phyloP scores from a whole-genome alignment of 1,284 basidiomycete species.

The Tausonia pullulans region DNA sequence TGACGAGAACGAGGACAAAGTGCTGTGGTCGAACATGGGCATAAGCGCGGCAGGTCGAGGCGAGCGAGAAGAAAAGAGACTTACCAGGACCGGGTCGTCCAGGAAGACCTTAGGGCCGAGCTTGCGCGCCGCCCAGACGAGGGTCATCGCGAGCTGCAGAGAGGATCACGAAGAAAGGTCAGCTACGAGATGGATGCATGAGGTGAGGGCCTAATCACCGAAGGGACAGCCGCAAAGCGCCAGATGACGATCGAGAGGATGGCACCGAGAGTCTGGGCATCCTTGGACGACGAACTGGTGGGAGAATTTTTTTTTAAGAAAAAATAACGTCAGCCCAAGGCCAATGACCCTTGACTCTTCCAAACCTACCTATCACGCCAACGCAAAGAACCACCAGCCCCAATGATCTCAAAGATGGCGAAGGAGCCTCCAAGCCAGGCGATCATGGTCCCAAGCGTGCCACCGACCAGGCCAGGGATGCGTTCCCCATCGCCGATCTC shows the following conservation, averaged over 20 bases:
- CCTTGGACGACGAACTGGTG: conserved; percentile 1
- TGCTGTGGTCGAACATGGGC: conserved; percentile 19
- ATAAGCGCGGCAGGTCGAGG: conserved; percentile 1
- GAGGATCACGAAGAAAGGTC: too few relatives aligned
- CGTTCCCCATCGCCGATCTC: conserved; percentile 23
- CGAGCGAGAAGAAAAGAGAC: conserved; percentile 12
- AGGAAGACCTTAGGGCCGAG: conserved; percentile 26
- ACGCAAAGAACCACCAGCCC: conserved; percentile 24
- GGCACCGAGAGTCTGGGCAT: conserved; percentile 29
- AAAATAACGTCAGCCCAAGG: conserved; percentile 7
- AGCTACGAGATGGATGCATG: too few relatives aligned
- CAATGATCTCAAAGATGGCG: conserved; percentile 26
- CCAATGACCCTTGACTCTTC: neutral
- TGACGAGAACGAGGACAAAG: conserved; percentile 26
- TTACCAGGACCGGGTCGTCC: conserved; percentile 30
- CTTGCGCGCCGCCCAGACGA: conserved; percentile 25
- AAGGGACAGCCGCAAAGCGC: conserved; percentile 28
- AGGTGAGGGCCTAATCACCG: conserved; percentile 17
- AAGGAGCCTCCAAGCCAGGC: conserved; percentile 24
- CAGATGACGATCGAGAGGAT: conserved; percentile 27
- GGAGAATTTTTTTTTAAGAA: conserved; percentile 20
- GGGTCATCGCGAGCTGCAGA: conserved; percentile 19
- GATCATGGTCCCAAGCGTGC: conserved; percentile 8
- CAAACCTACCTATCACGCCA: conserved; percentile 23
- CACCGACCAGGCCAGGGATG: conserved; percentile 21